phyloP scores from a whole-genome alignment of 768 basidiomycete species.

The Leccinum fibrillosum region DNA sequence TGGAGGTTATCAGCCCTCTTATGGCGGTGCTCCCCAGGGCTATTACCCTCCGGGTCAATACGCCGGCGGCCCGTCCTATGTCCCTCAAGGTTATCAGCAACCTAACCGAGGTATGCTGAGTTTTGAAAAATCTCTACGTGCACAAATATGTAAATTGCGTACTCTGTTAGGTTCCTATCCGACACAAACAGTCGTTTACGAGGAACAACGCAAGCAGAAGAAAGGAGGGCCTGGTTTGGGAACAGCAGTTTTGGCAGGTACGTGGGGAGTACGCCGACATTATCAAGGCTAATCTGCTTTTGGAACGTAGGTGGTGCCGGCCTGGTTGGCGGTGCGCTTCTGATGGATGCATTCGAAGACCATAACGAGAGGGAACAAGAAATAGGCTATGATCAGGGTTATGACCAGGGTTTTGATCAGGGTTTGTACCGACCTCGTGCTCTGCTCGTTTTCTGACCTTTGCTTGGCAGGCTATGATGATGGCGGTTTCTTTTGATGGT shows the following conservation, averaged over 20 bases:
- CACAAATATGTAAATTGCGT: conserved; percentile 1
- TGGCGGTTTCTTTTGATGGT: background rate
- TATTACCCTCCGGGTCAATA: conserved; percentile 8
- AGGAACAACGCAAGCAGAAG: conserved; percentile 39
- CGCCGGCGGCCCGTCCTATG: background rate
- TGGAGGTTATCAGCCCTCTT: conserved; percentile 16
- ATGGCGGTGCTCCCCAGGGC: conserved; percentile 6
- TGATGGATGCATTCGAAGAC: conserved; percentile 50
- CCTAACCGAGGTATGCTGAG: conserved; percentile 18
- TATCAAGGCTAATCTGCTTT: conserved; percentile 1
- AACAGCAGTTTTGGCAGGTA: conserved; percentile 44
- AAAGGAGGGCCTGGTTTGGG: conserved; percentile 48
- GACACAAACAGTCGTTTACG: conserved; percentile 32
- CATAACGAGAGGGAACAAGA: conserved; percentile 34
- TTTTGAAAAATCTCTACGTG: background rate
- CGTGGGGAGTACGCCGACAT: conserved; percentile 10
- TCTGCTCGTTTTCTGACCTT: conserved; percentile 6
- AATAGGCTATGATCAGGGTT: conserved; percentile 36
- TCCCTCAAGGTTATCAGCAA: background rate
- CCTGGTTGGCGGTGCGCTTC: conserved; percentile 58
- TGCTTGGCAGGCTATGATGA: conserved; percentile 27
- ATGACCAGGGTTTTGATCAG: conserved; percentile 20
- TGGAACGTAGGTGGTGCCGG: conserved; percentile 51
- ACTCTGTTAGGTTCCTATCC: conserved; percentile 31
- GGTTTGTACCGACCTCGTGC: conserved; percentile 25